phyloP scores from a whole-genome alignment of 2,329 filamentous ascomycete species.

The Ciborinia camelliae region DNA sequence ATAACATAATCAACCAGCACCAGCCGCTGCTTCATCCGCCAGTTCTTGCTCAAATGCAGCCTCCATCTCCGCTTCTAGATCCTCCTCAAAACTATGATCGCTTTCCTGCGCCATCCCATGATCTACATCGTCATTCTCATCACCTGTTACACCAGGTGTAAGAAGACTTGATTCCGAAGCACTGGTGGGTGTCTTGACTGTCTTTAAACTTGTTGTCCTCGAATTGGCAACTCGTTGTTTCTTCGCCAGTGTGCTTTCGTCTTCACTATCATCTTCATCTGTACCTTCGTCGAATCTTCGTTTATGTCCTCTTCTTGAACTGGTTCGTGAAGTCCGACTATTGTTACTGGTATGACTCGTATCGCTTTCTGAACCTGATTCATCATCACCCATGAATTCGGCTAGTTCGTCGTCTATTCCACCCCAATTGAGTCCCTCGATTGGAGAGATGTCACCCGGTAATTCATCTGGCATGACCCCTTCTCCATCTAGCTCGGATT shows the following conservation, averaged over 20 bases:
- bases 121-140: constrained; percentile 38
- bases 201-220: constrained; percentile 47
- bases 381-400: constrained; percentile 64
- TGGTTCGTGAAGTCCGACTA: constrained; percentile 29
- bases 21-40: constrained; percentile 1
- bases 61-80: constrained; percentile 55
- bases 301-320: constrained; percentile 31
- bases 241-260: constrained; percentile 49
- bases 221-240: constrained; percentile 49
- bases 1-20: background rate
- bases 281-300: constrained; percentile 36
- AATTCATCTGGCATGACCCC: constrained; percentile 50
- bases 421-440: constrained; percentile 60
- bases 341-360: constrained; percentile 25
- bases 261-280: constrained; percentile 48
- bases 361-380: constrained; percentile 46
- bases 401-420: constrained; percentile 68
- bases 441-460: constrained; percentile 50
- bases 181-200: constrained; percentile 44
- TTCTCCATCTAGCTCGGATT: constrained; percentile 44
- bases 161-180: constrained; percentile 41
- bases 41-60: constrained; percentile 43
- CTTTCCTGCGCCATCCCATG: constrained; percentile 35
- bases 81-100: constrained; percentile 33
- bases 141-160: constrained; percentile 43